Base-by-base conservation (phyloP, 371 early-diverging fungal species). In the Mucor saturninus region DNA sequence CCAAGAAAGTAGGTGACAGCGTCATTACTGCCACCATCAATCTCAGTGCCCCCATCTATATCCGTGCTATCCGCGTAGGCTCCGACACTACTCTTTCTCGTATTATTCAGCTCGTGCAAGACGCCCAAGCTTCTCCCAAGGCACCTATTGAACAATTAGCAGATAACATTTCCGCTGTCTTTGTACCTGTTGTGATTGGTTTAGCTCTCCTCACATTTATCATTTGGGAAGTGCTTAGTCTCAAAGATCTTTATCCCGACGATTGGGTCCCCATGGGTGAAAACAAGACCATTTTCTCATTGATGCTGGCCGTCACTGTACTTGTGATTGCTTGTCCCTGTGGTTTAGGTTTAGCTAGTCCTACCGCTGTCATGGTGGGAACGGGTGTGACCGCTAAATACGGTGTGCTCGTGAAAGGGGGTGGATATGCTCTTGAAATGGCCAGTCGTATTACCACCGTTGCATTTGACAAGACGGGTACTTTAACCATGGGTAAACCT, bases 391-490 rank as follows among this genome's bases (percentile, higher is more conserved):
- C 95, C n/a, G 89, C 92, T 32, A 72, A 72, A 67, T 83, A 79
- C 70, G 95, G 75, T 73, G 75, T 83, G 3, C 78, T 86, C 14
- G 78, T 79, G 14, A 83, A 83, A 63, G 83, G 83, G 8, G 83
- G 83, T 21, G 83, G 70, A 9, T 65, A 79, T 60, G 80, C 80
- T 10, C 61, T 83, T 10, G 83, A 83, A 61, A 85, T 87, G 82
- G 93, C 93, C 13, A 97, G 95, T 54, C 91, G 93, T 62, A 85
- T 98, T 45, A 91, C 95, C 62, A 91, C 96, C 2, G 92, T 97
- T 62, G 96, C 94, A 54, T 98, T 95, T 81, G 94, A 93, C 75
- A 93, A 93, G 73, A 93, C 94, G 1, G 94, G 94, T 7, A 93
- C 94, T 0, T 59, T 93, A 51, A 93, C 94, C 3, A 73, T 80